These are phyloP conservation scores for Cercospora berteroae DNA, from an alignment of 2,329 filamentous ascomycete species.

Conservation along the genomic window DNA sequence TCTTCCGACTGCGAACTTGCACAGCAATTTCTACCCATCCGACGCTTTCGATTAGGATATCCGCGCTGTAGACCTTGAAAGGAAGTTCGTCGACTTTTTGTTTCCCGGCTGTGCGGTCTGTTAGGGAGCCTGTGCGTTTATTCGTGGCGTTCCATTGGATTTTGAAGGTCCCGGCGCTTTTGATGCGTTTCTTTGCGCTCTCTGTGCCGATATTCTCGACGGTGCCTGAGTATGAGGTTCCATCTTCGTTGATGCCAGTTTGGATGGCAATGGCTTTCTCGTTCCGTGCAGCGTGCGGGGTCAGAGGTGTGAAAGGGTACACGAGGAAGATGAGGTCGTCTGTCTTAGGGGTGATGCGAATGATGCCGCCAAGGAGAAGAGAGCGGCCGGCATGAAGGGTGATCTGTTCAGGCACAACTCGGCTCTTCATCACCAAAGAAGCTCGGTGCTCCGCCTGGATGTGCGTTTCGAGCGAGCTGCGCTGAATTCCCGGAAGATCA, in stretches of 20 bases:
- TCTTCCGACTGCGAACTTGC: slow-evolving; percentile 61
- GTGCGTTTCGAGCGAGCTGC: slow-evolving; percentile 68
- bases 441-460: slow-evolving; percentile 65
- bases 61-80: slow-evolving; percentile 74
- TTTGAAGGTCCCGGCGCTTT: slow-evolving; percentile 69
- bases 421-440: slow-evolving; percentile 73
- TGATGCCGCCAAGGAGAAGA: slow-evolving; percentile 73
- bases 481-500: slow-evolving; percentile 81
- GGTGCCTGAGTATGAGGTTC: slow-evolving; percentile 55
- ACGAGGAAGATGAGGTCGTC: slow-evolving; percentile 66
- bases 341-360: slow-evolving; percentile 77
- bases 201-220: slow-evolving; percentile 61
- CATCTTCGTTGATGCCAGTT: slow-evolving; percentile 41
- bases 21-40: slow-evolving; percentile 89
- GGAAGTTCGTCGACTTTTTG: slow-evolving; percentile 68
- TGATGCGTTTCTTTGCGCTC: slow-evolving; percentile 36
- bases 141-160: slow-evolving; percentile 82
- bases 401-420: slow-evolving; percentile 70
- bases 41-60: slow-evolving; percentile 86
- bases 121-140: slow-evolving; percentile 70
- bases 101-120: slow-evolving; percentile 58
- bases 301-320: slow-evolving; percentile 81
- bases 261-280: slow-evolving; percentile 77
- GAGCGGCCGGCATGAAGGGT: slow-evolving; percentile 74
- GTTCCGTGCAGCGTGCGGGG: slow-evolving; percentile 72